These are phyloP conservation scores for Ceratobasidium sp. DNA, from an alignment of 1,284 basidiomycete species.

Conservation along the genomic window DNA sequence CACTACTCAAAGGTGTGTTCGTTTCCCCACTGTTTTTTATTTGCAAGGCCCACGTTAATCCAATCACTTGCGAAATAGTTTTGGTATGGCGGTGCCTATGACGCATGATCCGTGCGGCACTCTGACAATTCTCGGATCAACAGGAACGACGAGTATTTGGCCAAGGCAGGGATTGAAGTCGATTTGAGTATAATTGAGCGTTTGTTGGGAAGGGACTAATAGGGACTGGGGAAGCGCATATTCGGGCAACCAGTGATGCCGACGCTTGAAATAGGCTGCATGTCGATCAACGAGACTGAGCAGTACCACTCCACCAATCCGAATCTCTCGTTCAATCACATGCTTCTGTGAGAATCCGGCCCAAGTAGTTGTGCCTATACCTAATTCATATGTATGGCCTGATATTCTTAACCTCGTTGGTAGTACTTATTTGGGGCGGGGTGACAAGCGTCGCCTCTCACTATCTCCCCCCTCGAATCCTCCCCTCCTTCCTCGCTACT, in stretches of 20 bases:
- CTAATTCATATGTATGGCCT: too few relatives aligned
- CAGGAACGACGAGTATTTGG: conserved; percentile 83
- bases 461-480: background rate
- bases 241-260: background rate
- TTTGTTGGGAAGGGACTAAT: conserved; percentile 51
- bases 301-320: conserved; percentile 41
- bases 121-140: conserved; percentile 42
- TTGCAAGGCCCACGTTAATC: background rate
- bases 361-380: too few relatives aligned
- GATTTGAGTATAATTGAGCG: conserved; percentile 63
- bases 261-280: background rate
- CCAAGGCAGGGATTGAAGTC: conserved; percentile 65
- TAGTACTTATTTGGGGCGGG: background rate
- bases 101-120: background rate
- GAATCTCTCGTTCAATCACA: too few relatives aligned
- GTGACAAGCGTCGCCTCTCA: background rate
- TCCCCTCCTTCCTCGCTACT: background rate
- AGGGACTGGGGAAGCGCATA: background rate
- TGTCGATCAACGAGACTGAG: background rate
- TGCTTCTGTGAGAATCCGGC: too few relatives aligned
- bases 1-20: conserved; percentile 84
- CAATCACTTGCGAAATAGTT: conserved; percentile 20
- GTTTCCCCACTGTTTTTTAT: background rate
- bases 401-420: too few relatives aligned
- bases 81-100: conserved; percentile 26